A percentile compares a stretch with the other conserved stretches of the same genome.
phyloP scores from a whole-genome alignment of 805 yeast species.

The Pichia insulana region DNA sequence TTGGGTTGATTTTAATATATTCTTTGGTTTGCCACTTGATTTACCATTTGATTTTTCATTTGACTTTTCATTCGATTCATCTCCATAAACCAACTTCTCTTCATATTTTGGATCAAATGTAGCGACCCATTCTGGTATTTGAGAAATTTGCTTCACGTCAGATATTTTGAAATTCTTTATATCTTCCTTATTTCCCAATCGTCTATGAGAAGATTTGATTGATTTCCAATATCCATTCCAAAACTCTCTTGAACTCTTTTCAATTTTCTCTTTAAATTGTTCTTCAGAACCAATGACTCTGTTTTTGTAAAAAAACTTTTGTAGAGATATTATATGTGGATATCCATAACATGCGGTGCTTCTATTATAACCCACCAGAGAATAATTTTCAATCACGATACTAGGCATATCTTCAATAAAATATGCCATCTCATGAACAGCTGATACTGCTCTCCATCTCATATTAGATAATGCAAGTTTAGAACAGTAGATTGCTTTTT shows the following conservation, averaged over 20 bases:
- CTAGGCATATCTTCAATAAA: slow-evolving; percentile 39
- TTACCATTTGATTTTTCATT: neutral
- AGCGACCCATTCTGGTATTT: slow-evolving; percentile 22
- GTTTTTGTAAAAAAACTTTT: slow-evolving; percentile 45
- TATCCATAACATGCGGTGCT: slow-evolving; percentile 45
- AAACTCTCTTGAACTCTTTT: slow-evolving; percentile 32
- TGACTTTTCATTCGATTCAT: neutral
- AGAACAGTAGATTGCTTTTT: slow-evolving; percentile 37
- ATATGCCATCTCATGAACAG: slow-evolving; percentile 59
- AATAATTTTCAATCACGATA: slow-evolving; percentile 32
- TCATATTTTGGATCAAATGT: slow-evolving; percentile 21
- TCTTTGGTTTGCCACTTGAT: too few species aligned
- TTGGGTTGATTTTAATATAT: too few species aligned
- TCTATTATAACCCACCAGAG: slow-evolving; percentile 32
- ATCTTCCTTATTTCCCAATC: slow-evolving; percentile 13
- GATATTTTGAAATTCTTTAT: slow-evolving; percentile 9
- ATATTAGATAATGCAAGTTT: slow-evolving; percentile 41
- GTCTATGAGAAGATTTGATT: slow-evolving; percentile 3
- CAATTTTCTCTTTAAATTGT: slow-evolving; percentile 27
- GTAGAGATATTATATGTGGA: slow-evolving; percentile 45
- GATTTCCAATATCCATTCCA: slow-evolving; percentile 48
- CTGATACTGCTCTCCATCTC: slow-evolving; percentile 49
- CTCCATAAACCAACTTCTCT: slow-evolving; percentile 12
- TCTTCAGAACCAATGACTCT: slow-evolving; percentile 32
- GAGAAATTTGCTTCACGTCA: slow-evolving; percentile 19